Conservation (phyloP, 192 early-diverging fungal species). For the Umbelopsis ramanniana region DNA sequence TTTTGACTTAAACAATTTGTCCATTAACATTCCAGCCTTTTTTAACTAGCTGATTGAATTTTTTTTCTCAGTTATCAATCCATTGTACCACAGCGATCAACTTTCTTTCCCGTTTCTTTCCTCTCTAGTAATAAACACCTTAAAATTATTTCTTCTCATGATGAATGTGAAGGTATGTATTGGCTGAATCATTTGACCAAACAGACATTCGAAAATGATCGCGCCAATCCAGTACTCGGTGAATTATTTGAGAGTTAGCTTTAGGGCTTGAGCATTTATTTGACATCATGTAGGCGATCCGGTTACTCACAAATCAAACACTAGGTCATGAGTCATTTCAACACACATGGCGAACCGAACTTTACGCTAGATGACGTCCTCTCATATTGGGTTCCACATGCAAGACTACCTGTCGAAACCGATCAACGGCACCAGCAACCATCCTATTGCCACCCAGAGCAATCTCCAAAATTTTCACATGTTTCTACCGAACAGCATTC, state of each 20-base stretch:
- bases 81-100: not conserved
- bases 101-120: not conserved
- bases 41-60: not conserved
- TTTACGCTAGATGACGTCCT: not conserved
- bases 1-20: not conserved
- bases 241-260: not conserved
- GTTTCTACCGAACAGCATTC: too few relatives aligned
- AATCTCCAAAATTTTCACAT: too few relatives aligned
- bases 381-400: not conserved
- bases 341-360: not conserved
- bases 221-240: not conserved
- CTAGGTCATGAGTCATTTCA: too few relatives aligned
- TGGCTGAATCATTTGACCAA: conserved; percentile 1
- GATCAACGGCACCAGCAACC: not conserved
- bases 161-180: not conserved
- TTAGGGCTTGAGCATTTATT: not conserved
- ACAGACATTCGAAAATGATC: not conserved
- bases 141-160: not conserved
- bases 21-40: not conserved
- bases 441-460: not conserved
- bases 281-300: not conserved
- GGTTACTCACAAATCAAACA: not conserved
- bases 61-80: not conserved
- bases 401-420: not conserved
- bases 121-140: not conserved